A percentile compares a stretch with the other conserved stretches of the same genome.
These are phyloP conservation scores for Moesziomyces aphidis DNA, from an alignment of 1,284 basidiomycete genomes.

Conservation along the genomic window DNA sequence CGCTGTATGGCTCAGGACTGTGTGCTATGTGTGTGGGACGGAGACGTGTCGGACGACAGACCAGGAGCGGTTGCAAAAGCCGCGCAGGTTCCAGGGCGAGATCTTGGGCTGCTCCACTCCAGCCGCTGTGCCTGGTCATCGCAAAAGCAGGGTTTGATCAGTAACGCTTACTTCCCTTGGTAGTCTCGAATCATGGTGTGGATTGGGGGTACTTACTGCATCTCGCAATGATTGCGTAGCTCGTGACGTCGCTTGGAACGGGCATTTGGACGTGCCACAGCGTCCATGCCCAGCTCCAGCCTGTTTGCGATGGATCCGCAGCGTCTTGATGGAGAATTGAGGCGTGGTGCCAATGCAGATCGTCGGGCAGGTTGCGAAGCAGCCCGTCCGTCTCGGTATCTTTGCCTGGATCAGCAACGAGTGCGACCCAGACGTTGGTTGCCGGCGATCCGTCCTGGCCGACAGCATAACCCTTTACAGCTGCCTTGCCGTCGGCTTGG, in stretches of 20 bases:
- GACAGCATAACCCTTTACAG: conserved; percentile 46
- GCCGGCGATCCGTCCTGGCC: conserved; percentile 40
- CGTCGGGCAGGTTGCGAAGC: conserved; percentile 14
- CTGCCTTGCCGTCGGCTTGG: not conserved
- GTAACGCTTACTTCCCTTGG: not conserved
- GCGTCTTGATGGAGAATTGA: conserved; percentile 2
- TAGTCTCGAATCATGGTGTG: not conserved
- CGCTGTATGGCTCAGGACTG: too few relatives aligned
- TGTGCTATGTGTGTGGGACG: not conserved
- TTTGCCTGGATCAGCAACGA: conserved; percentile 8
- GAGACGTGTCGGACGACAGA: conserved; percentile 41
- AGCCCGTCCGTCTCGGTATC: conserved; percentile 12
- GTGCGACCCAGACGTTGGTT: conserved; percentile 12
- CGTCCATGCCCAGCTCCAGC: conserved; percentile 51
- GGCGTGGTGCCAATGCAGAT: conserved; percentile 29
- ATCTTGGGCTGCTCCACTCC: conserved; percentile 44
- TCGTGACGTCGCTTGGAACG: not conserved
- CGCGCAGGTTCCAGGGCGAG: conserved; percentile 51
- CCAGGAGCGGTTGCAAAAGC: conserved; percentile 52
- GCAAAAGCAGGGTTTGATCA: not conserved
- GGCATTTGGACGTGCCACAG: conserved; percentile 36
- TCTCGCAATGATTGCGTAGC: conserved; percentile 33
- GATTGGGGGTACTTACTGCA: conserved; percentile 25
- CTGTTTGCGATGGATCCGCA: not conserved
- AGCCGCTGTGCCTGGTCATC: conserved; percentile 29